phyloP scores from a whole-genome alignment of 768 basidiomycete species.

The Tylopilus sp. region DNA sequence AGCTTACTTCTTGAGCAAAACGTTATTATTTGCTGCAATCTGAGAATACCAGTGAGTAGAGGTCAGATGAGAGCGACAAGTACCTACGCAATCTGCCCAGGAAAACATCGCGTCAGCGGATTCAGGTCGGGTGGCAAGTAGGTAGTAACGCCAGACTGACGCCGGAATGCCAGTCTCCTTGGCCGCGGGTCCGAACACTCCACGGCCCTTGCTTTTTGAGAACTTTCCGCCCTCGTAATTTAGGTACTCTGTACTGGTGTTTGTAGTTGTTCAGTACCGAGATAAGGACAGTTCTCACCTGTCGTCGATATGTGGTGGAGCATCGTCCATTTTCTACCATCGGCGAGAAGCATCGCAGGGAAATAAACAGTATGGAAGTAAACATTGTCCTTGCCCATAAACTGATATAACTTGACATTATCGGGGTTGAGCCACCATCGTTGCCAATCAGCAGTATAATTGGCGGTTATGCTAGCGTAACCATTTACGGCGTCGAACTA shows the following conservation, averaged over 20 bases:
- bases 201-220: constrained; percentile 94
- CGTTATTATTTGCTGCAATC: constrained; percentile 91
- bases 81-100: constrained; percentile 86
- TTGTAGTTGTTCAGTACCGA: not conserved
- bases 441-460: constrained; percentile 92
- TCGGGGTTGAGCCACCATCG: constrained; percentile 95
- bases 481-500: constrained; percentile 97
- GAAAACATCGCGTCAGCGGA: constrained; percentile 95
- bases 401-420: constrained; percentile 90
- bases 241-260: constrained; percentile 70
- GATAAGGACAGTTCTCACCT: constrained; percentile 46
- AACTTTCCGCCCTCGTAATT: constrained; percentile 99
- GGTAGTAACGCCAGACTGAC: constrained; percentile 96
- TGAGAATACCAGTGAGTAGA: constrained; percentile 26
- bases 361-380: constrained; percentile 98
- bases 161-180: constrained; percentile 90
- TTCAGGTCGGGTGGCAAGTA: constrained; percentile 90
- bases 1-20: constrained; percentile 86
- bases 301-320: constrained; percentile 94
- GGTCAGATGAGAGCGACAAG: not conserved
- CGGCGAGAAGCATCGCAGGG: constrained; percentile 85
- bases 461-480: constrained; percentile 95
- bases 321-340: constrained; percentile 90
- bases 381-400: constrained; percentile 99
- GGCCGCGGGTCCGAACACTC: constrained; percentile 94